A percentile compares a stretch with the other conserved stretches of the same genome.
phyloP scores from a whole-genome alignment of 2,329 filamentous ascomycete genomes.

The Lachnellula suecica region DNA sequence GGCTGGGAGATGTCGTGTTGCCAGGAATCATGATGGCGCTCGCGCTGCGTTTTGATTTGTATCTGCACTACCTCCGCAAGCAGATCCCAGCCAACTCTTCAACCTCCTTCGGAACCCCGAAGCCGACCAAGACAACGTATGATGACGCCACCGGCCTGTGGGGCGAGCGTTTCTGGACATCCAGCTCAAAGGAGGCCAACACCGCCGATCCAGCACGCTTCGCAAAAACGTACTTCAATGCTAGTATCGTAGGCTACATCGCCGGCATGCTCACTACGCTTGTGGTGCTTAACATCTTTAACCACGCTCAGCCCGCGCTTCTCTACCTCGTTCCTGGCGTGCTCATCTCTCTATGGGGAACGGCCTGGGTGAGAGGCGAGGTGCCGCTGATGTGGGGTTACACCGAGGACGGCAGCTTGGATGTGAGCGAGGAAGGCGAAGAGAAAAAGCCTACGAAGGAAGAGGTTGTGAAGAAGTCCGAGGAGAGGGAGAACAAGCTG shows the following conservation, averaged over 20 bases:
- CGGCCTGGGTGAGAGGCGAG: slow-evolving; percentile 70
- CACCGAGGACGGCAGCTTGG: slow-evolving; percentile 67
- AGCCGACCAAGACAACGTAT: slow-evolving; percentile 43
- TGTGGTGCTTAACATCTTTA: slow-evolving; percentile 71
- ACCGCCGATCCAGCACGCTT: slow-evolving; percentile 49
- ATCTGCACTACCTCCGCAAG: slow-evolving; percentile 74
- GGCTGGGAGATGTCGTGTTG: slow-evolving; percentile 90
- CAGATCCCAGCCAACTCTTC: too few relatives aligned
- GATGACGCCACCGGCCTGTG: slow-evolving; percentile 68
- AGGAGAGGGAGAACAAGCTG: slow-evolving; percentile 6
- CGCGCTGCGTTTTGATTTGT: slow-evolving; percentile 88
- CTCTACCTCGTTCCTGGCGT: slow-evolving; percentile 91
- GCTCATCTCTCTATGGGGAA: slow-evolving; percentile 71
- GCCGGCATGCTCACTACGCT: slow-evolving; percentile 77
- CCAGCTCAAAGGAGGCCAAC: slow-evolving; percentile 28
- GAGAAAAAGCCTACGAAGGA: slow-evolving; percentile 5
- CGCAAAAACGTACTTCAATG: slow-evolving; percentile 81
- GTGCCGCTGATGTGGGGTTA: slow-evolving; percentile 76
- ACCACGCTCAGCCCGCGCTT: slow-evolving; percentile 84
- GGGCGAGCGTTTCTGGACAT: slow-evolving; percentile 82
- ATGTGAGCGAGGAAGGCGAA: slow-evolving; percentile 29
- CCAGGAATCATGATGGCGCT: slow-evolving; percentile 89
- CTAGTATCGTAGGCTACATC: slow-evolving; percentile 74
- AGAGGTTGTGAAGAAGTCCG: slow-evolving; percentile 5
- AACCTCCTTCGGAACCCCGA: slow-evolving; percentile 37